Conservation (phyloP, 139 green algal species). For the Chlamydomonas asymmetrica region DNA sequence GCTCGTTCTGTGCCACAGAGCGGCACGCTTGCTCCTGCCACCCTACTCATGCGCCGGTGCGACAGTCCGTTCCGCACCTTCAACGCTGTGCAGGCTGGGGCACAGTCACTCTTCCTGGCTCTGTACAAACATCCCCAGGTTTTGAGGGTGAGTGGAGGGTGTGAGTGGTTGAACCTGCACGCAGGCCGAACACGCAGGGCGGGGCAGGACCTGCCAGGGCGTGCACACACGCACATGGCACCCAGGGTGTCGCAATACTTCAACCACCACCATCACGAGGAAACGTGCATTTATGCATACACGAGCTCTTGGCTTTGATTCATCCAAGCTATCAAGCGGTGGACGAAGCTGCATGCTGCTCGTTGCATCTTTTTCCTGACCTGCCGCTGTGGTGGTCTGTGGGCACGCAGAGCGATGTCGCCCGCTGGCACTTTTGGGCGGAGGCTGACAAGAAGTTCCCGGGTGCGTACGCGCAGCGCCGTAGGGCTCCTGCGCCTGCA, state of each 20-base stretch:
- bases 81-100: constrained; percentile 19
- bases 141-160: not conserved
- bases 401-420: not conserved
- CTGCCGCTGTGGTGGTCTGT: not conserved
- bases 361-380: not conserved
- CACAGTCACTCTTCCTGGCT: not conserved
- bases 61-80: no score
- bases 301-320: not conserved
- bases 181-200: not conserved
- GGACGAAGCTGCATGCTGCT: not conserved
- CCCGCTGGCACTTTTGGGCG: constrained; percentile 27
- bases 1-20: no score
- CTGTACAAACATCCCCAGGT: constrained; percentile 19
- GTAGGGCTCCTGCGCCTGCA: no score
- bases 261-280: not conserved
- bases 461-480: no score
- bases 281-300: not conserved
- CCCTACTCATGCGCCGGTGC: no score
- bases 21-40: no score
- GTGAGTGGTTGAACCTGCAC: not conserved
- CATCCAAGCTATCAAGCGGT: not conserved
- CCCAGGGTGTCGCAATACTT: not conserved
- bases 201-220: not conserved
- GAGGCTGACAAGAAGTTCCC: constrained; percentile 7
- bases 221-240: not conserved